A percentile compares a stretch with the other conserved stretches of the same genome.
Conservation (phyloP, 768 basidiomycete species). For the Lyophyllum atratum region DNA sequence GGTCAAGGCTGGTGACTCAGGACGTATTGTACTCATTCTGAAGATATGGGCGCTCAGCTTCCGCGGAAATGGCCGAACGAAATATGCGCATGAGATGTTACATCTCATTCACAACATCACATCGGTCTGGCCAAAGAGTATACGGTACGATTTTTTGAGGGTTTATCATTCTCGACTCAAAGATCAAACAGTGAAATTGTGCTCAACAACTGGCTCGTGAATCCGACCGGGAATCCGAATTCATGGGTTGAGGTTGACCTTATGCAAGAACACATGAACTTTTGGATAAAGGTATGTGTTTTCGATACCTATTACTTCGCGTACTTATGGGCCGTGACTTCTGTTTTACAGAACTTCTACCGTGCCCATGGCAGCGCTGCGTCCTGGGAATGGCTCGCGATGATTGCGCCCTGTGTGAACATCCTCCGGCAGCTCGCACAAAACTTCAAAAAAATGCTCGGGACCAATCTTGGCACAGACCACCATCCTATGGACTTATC, state of each 20-base stretch:
- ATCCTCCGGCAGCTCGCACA: too few relatives aligned
- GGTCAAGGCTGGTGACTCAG: slow-evolving; percentile 33
- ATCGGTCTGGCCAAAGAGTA: slow-evolving; percentile 12
- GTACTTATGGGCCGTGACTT: too few relatives aligned
- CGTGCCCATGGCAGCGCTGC: slow-evolving; percentile 23
- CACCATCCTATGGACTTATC: too few relatives aligned
- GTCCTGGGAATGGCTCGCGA: slow-evolving; percentile 28
- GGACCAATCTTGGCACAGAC: neutral
- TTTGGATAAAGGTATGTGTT: slow-evolving; percentile 31
- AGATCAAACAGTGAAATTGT: too few relatives aligned
- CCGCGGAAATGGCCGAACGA: slow-evolving; percentile 18
- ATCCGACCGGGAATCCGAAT: slow-evolving; percentile 28
- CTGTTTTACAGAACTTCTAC: neutral
- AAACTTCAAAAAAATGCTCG: too few relatives aligned
- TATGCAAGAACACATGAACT: slow-evolving; percentile 36
- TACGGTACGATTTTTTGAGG: too few relatives aligned
- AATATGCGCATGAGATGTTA: slow-evolving; percentile 23
- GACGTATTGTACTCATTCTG: slow-evolving; percentile 27
- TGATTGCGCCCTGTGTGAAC: too few relatives aligned
- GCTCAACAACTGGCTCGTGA: slow-evolving; percentile 32
- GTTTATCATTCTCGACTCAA: too few relatives aligned
- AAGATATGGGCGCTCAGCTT: slow-evolving; percentile 23
- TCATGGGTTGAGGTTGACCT: slow-evolving; percentile 30
- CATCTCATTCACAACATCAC: slow-evolving; percentile 18
- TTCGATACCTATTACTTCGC: neutral